phyloP scores from a whole-genome alignment of 768 basidiomycete species.

The Pholiota conissans region DNA sequence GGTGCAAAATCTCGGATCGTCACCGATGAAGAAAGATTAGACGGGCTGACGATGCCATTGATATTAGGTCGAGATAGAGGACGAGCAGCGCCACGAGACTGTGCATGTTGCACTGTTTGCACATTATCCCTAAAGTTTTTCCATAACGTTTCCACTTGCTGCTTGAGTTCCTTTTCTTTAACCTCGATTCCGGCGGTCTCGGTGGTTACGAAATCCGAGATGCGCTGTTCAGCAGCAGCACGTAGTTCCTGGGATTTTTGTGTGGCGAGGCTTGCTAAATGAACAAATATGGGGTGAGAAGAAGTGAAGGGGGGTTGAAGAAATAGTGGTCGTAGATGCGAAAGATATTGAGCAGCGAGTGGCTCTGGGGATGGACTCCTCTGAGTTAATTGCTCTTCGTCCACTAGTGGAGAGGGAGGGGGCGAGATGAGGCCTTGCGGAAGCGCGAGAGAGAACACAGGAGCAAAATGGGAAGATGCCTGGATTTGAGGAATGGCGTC shows the following conservation, averaged over 20 bases:
- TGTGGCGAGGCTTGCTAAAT: conserved; percentile 59
- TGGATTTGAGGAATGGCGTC: conserved; percentile 33
- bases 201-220: conserved; percentile 49
- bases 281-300: conserved; percentile 67
- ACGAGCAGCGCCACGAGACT: conserved; percentile 8
- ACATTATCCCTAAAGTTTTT: conserved; percentile 51
- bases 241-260: conserved; percentile 56
- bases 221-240: conserved; percentile 55
- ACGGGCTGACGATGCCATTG: conserved; percentile 16
- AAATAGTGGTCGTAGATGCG: conserved; percentile 60
- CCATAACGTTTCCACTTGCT: conserved; percentile 67
- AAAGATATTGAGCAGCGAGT: conserved; percentile 41
- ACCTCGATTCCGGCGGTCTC: conserved; percentile 58
- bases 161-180: conserved; percentile 52
- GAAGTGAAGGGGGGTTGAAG: conserved; percentile 78
- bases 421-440: conserved; percentile 30
- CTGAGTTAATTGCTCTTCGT: conserved; percentile 22
- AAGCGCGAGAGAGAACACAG: conserved; percentile 47
- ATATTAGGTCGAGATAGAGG: conserved; percentile 18
- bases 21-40: conserved; percentile 26
- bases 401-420: conserved; percentile 23
- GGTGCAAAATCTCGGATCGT: conserved; percentile 62
- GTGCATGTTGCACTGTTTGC: conserved; percentile 38
- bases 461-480: conserved; percentile 44
- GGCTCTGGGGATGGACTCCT: conserved; percentile 22